Evolutionary conservation across 2,329 filamentous ascomycete genomes (phyloP).

Genomic region (Botrytis galanthina): DNA sequence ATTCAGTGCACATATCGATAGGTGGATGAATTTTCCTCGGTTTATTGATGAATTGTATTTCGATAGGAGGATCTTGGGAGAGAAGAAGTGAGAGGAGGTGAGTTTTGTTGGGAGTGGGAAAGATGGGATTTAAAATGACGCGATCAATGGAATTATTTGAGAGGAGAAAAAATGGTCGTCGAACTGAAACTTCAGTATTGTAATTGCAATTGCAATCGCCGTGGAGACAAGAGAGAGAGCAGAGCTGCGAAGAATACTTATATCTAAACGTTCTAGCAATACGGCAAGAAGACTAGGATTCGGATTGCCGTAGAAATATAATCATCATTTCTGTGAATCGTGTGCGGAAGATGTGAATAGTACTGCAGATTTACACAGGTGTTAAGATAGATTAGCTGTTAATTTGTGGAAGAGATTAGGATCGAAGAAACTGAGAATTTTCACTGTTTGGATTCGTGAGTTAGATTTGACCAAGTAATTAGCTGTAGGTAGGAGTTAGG

Average conservation of each 20-base stretch:
- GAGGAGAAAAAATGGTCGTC: not conserved
- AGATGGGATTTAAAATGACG: rapidly evolving
- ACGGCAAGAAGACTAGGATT: not conserved
- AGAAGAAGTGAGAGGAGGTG: not conserved
- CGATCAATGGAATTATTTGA: not conserved
- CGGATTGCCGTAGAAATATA: not conserved
- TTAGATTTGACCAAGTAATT: not conserved
- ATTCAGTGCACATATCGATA: not conserved
- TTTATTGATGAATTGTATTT: rapidly evolving
- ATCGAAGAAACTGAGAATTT: no score
- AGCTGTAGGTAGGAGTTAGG: not conserved
- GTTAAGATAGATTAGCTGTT: no score
- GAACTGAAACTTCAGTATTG: not conserved
- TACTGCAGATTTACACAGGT: no score
- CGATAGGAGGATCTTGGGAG: no score
- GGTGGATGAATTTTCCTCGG: not conserved
- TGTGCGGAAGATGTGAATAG: not conserved
- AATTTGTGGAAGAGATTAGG: no score
- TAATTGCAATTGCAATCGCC: not conserved
- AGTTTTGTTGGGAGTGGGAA: not conserved
- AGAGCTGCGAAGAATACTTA: not conserved
- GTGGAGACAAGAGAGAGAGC: not conserved
- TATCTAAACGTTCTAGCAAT: not conserved
- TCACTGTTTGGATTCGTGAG: no score
- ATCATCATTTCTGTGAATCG: not conserved